Base-by-base conservation (phyloP, 2,329 filamentous ascomycete genomes). In the Sarocladium oryzae region DNA sequence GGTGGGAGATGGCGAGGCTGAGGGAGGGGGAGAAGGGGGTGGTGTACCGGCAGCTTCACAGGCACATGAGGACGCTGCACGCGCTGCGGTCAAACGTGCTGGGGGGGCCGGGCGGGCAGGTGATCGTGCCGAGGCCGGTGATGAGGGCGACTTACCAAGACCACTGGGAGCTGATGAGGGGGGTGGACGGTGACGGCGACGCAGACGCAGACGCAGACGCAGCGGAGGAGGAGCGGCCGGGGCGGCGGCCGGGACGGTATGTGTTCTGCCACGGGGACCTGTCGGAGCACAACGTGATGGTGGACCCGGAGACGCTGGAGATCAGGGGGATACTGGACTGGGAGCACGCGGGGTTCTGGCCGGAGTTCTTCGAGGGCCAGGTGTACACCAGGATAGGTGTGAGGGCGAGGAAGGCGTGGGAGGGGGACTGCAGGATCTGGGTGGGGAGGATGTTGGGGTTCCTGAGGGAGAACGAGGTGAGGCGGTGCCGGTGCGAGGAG, bases 261-360 rank as follows among this genome's bases (percentile, higher is more conserved):
- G 55, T 57, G 28, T 61, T 61, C 35, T 61, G 58, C 50, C 59
- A 61, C 46, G 57, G 56, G 49, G 59, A 61, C 30, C 18, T 40
- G 20, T 40, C 37, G 4, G n/a, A 40, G 20, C 37, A 40, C 6
- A 60, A 60, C 35, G 40, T 61, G 49, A 59, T 61, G 28, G 58
- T 61, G 23, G 52, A 60, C 43, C 56, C 56, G 32, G 48, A 60
- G 1, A 63, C 62, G 4, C 52, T 67, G 35, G 63, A 66, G 38
- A 65, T 70, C 10, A 53, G 49, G 1, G 66, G 62, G 8, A 66
- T 69, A 32, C 59, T 70, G 16, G 68, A 69, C 48, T 71, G 67
- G 67, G 67, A 71, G 52, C 67, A 66, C 54, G 62, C 61, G 10
- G 67, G 64, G 20, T 68, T 64, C 58, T 70, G 55, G 54, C 66